These are phyloP conservation scores for Populus hybrid DNA, from an alignment of 441 rosid genomes.

Conservation along the genomic window DNA sequence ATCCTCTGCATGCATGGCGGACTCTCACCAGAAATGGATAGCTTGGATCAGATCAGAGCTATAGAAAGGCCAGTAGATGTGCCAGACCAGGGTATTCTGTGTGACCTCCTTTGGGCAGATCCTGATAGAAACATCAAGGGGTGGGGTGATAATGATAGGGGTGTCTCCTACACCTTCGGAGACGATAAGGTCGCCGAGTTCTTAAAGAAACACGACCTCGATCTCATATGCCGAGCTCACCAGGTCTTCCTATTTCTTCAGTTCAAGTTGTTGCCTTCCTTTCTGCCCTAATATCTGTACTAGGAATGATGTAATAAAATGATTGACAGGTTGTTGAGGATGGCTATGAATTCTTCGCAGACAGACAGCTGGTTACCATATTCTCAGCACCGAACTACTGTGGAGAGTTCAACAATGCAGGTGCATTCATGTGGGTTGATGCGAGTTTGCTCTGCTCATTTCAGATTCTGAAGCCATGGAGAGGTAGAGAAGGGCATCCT, in stretches of 20 bases:
- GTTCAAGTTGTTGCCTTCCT: neutral
- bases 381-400: slow-evolving; percentile 92
- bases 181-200: slow-evolving; percentile 68
- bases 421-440: slow-evolving; percentile 80
- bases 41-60: slow-evolving; percentile 66
- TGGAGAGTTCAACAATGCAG: slow-evolving; percentile 90
- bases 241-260: slow-evolving; percentile 42
- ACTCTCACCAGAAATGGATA: slow-evolving; percentile 70
- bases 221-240: slow-evolving; percentile 89
- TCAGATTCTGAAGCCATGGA: slow-evolving; percentile 73
- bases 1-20: slow-evolving; percentile 94
- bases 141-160: slow-evolving; percentile 91
- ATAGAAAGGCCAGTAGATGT: slow-evolving; percentile 63
- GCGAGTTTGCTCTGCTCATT: slow-evolving; percentile 79
- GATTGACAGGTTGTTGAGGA: slow-evolving; percentile 73
- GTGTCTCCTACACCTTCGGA: slow-evolving; percentile 83
- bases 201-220: slow-evolving; percentile 62
- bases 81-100: slow-evolving; percentile 74
- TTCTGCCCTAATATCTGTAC: neutral
- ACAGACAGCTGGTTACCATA: slow-evolving; percentile 77
- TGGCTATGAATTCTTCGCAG: slow-evolving; percentile 91
- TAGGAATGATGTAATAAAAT: neutral
- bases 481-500: slow-evolving; percentile 17
- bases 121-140: slow-evolving; percentile 74
- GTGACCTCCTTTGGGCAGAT: slow-evolving; percentile 92